Conservation (phyloP, 192 early-diverging fungal genomes). For the Lunasporangiospora selenospora region DNA sequence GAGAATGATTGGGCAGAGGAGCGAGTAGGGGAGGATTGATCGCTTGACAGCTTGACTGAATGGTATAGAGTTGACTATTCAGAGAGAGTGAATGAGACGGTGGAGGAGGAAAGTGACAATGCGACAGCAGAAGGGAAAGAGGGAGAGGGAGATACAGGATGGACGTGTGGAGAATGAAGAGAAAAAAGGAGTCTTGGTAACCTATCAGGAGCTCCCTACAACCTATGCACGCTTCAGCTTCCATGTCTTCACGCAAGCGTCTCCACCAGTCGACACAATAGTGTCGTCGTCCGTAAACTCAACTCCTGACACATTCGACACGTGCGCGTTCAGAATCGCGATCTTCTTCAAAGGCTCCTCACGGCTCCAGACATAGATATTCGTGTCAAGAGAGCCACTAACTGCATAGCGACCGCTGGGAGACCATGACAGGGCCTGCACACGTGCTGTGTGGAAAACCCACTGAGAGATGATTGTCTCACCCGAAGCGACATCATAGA, state of each 20-base stretch:
- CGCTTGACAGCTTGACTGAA: no score
- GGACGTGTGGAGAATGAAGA: no score
- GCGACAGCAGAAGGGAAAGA: no score
- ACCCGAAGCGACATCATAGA: conserved; percentile 66
- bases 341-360: conserved; percentile 81
- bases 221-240: no score
- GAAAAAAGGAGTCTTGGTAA: no score
- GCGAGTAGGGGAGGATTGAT: background rate
- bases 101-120: no score
- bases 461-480: conserved; percentile 68
- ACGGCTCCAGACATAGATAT: conserved; percentile 90
- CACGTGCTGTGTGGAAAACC: conserved; percentile 90
- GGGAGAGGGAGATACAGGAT: no score
- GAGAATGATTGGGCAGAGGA: background rate
- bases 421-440: conserved; percentile 84
- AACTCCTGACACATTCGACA: conserved; percentile 78
- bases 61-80: no score
- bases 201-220: no score
- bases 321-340: conserved; percentile 79
- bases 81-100: no score
- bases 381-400: conserved; percentile 86
- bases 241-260: conserved; percentile 85
- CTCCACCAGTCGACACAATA: conserved; percentile 79
- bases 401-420: conserved; percentile 75
- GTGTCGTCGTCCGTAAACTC: conserved; percentile 71